phyloP scores from a whole-genome alignment of 2,329 filamentous ascomycete species.

The Aspergillus intermedius region DNA sequence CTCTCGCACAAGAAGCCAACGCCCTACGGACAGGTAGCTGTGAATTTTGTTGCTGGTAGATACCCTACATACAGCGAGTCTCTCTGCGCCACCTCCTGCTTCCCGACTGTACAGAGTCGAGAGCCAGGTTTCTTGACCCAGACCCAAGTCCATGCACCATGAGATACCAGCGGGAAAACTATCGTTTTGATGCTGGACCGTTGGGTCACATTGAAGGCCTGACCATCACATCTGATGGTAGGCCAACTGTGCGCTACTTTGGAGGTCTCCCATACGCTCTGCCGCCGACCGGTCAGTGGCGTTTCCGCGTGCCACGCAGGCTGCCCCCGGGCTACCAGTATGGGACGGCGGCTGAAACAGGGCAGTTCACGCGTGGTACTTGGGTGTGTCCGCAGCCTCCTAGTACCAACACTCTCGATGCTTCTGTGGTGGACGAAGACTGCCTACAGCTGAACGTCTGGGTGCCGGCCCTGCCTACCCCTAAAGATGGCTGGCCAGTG shows the following conservation, averaged over 20 bases:
- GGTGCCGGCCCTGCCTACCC: conserved; percentile 2
- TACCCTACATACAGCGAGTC: no score
- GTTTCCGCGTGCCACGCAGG: not conserved
- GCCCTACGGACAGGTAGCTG: no score
- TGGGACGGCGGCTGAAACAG: not conserved
- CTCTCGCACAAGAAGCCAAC: no score
- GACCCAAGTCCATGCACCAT: not conserved
- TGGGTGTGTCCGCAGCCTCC: not conserved
- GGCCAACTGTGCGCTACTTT: not conserved
- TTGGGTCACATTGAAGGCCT: not conserved
- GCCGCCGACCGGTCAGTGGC: not conserved
- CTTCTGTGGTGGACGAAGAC: conserved; percentile 2
- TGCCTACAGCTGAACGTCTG: conserved; percentile 7
- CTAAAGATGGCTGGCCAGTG: conserved; percentile 42
- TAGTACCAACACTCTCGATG: not conserved
- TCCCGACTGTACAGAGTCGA: not conserved
- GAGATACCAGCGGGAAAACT: not conserved
- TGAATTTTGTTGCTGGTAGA: no score
- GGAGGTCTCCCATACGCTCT: not conserved
- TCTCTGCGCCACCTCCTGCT: no score
- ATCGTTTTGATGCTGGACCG: not conserved
- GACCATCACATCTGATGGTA: not conserved
- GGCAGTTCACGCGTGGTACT: not conserved
- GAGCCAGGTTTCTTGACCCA: not conserved
- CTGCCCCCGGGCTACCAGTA: not conserved